phyloP scores from a whole-genome alignment of 306 rosid genomes.

The Trichosanthes truncata region DNA sequence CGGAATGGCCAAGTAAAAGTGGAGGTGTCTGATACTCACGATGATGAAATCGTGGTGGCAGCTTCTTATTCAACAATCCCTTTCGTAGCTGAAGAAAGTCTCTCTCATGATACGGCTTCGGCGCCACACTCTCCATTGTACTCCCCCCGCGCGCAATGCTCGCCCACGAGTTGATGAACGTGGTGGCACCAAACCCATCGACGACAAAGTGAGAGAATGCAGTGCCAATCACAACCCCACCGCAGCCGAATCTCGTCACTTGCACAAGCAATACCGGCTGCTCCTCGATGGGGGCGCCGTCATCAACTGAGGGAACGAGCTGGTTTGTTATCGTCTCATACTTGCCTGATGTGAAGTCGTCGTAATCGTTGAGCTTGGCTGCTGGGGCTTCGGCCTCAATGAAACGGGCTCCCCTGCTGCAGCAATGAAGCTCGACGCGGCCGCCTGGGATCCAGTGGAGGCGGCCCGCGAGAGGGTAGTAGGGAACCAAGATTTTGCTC shows the following conservation, averaged over 20 bases:
- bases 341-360: constrained; percentile 17
- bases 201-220: constrained; percentile 35
- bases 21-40: constrained; percentile 23
- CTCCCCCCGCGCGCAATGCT: constrained; percentile 18
- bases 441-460: constrained; percentile 27
- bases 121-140: constrained; percentile 17
- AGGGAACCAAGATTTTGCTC: constrained; percentile 36
- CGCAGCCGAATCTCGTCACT: constrained; percentile 44
- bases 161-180: constrained; percentile 39
- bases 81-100: background rate
- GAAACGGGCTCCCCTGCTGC: constrained; percentile 30
- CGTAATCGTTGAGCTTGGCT: constrained; percentile 16
- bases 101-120: constrained; percentile 15
- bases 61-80: no score
- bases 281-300: constrained; percentile 27
- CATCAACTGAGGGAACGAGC: constrained; percentile 30
- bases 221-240: constrained; percentile 28
- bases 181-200: constrained; percentile 37
- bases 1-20: background rate
- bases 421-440: constrained; percentile 47
- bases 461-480: constrained; percentile 54
- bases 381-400: constrained; percentile 26
- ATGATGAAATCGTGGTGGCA: background rate
- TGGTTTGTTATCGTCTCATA: background rate
- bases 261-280: constrained; percentile 33